Evolutionary conservation across 2,329 filamentous ascomycete genomes (phyloP), one percentile per base, ranked within the genome.

Genomic region (Fusarium begoniae): DNA sequence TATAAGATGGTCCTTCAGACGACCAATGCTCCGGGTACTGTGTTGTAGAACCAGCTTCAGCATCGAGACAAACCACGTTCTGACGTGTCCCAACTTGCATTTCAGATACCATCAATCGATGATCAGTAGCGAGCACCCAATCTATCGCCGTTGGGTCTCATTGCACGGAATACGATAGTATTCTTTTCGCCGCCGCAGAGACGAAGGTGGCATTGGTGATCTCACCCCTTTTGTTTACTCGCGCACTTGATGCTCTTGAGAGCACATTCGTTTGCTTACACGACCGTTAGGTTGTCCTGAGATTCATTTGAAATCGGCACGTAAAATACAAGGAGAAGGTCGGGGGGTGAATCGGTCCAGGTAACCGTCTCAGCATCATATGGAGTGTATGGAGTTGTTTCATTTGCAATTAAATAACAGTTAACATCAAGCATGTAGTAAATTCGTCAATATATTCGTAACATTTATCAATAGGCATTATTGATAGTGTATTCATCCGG

Each of bases 251-350:
- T 74, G 41, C 64, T 61, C 45, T 51, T 50, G 43, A 62, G 54
- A 60, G 63, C 59, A 69, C 67, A 69, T 53, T 66, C 45, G 20
- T 74, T 74, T 59, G 61, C 73, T 67, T 56, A 61, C 62, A 70
- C 61, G 54, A 59, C 55, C 53, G 44, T 62, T 64, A 69, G 44
- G 58, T 67, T 63, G 56, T 57, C 48, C 66, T 56, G 35, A 45
- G 58, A 70, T 53, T 63, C 48, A 60, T 44, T 54, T 69, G 62
- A 63, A 67, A 58, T 61, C 61, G 74, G 70, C 64, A 73, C 70
- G 72, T 62, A 63, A 55, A 62, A 41, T 61, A 51, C 62, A 62
- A 41, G 55, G 61, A 63, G 63, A 67, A 47, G 45, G 48, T 70
- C 48, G 74, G 66, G 61, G 40, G 58, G 65, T 58, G 58, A 37